phyloP scores from a whole-genome alignment of 768 basidiomycete genomes.

The Pisolithus albus region DNA sequence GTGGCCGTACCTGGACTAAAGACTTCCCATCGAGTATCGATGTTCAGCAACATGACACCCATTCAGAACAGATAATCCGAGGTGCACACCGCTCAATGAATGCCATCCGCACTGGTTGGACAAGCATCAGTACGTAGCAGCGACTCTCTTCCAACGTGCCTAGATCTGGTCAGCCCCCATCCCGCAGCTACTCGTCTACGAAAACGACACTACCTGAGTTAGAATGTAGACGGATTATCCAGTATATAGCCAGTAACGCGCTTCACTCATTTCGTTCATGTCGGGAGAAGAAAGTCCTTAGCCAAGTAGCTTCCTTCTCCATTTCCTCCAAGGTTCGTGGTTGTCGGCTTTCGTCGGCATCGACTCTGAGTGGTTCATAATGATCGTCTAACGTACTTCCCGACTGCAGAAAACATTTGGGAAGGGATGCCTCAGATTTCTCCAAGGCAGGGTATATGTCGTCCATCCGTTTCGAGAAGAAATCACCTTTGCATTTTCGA shows the following conservation, averaged over 20 bases:
- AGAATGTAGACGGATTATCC: not conserved
- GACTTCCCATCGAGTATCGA: too few relatives aligned
- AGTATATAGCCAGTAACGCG: not conserved
- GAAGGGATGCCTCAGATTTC: conserved; percentile 46
- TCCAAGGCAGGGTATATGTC: conserved; percentile 80
- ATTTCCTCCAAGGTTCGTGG: conserved; percentile 67
- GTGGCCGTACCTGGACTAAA: too few relatives aligned
- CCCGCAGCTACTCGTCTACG: conserved; percentile 23
- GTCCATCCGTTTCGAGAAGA: conserved; percentile 57
- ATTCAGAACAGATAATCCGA: conserved; percentile 37
- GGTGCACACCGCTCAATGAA: conserved; percentile 44
- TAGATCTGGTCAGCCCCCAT: not conserved
- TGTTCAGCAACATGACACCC: too few relatives aligned
- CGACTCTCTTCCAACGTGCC: too few relatives aligned
- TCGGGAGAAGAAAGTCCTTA: conserved; percentile 48
- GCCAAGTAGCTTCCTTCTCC: conserved; percentile 71
- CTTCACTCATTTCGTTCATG: not conserved
- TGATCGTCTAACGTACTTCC: conserved; percentile 10
- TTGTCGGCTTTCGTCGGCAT: conserved; percentile 62
- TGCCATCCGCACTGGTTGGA: conserved; percentile 32
- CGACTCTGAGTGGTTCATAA: conserved; percentile 44
- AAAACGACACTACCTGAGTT: conserved; percentile 1
- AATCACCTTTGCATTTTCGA: conserved; percentile 62
- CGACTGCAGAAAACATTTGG: conserved; percentile 28
- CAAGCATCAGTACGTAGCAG: too few relatives aligned